phyloP scores from a whole-genome alignment of 495 filamentous ascomycete genomes.

The Lentithecium fluviatile region DNA sequence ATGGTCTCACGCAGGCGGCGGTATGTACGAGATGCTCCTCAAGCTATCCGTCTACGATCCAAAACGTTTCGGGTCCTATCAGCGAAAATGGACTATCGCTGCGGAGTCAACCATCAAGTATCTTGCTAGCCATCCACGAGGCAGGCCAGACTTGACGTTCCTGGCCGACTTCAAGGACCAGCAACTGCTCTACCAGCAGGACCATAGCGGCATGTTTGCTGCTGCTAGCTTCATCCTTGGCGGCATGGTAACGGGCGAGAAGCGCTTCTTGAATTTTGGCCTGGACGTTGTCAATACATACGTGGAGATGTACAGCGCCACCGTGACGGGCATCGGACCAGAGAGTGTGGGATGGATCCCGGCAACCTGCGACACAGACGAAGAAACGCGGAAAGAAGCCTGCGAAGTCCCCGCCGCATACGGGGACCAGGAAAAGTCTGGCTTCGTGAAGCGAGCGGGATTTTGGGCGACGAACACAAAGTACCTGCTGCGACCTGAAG shows the following conservation, averaged over 20 bases:
- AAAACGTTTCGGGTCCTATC: constrained; percentile 50
- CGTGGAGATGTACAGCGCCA: constrained; percentile 67
- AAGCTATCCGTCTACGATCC: constrained; percentile 89
- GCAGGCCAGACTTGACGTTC: constrained; percentile 74
- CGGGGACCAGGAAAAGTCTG: constrained; percentile 49
- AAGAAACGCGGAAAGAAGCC: constrained; percentile 2
- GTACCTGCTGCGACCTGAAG: constrained; percentile 81
- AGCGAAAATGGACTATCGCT: constrained; percentile 65
- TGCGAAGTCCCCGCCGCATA: constrained; percentile 37
- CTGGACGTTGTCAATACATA: constrained; percentile 71
- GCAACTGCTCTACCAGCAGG: constrained; percentile 50
- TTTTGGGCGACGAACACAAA: constrained; percentile 63
- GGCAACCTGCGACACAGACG: constrained; percentile 8
- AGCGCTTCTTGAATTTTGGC: constrained; percentile 70
- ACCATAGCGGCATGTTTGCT: constrained; percentile 63
- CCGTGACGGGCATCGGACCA: constrained; percentile 71
- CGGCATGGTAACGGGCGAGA: constrained; percentile 62
- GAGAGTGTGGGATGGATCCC: constrained; percentile 67
- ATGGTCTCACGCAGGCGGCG: constrained; percentile 78
- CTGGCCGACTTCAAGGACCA: constrained; percentile 60
- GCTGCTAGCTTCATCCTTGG: constrained; percentile 87
- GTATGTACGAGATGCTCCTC: constrained; percentile 86
- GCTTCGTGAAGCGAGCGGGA: constrained; percentile 63
- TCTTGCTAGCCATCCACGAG: constrained; percentile 65
- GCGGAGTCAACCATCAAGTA: constrained; percentile 73